Evolutionary conservation across 2,329 filamentous ascomycete species (phyloP), one percentile per base, ranked within the genome.

Genomic region (Pseudogymnoascus sp.): DNA sequence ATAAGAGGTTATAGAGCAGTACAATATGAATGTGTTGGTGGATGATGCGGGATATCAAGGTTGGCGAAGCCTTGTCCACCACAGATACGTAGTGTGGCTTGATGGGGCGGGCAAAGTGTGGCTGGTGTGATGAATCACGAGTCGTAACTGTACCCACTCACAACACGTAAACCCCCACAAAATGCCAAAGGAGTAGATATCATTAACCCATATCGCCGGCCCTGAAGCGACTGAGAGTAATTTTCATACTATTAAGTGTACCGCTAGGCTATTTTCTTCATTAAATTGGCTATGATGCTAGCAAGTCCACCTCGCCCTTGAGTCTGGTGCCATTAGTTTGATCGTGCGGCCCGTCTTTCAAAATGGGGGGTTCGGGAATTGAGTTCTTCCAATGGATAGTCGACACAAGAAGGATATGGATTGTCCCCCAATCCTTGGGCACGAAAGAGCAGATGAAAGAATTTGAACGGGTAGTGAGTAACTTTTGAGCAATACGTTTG

Each of bases 391-490:
- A 85, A 74, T 87, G 84, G 82, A 74, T 85, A 62, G 74, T 88
- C 38, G 84, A 88, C 73, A 87, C 85, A 3, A 77, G 84, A 38
- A 66, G 72, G 2, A 75, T 86, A 60, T 88, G 83, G 81, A 79
- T 82, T n/a, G 74, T 72, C 10, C 61, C 66, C 5, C 27, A 42
- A 74, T 61, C 81, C 78, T 21, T 71, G 69, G 55, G 73, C 10
- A 31, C 67, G 3, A 65, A 62, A 33, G 70, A 72, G 35, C 66
- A 71, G 64, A 69, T 72, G 83, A 35, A 72, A 76, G 65, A 29
- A 33, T 55, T 55, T 27, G 39, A 48, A 25, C 35, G 59, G 29
- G 59, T 27, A 21, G 39, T 35, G 29, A 15, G 29, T 27, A 59
- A 39, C 31, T 13, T 21, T n/a, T 17, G 9, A 38, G 9, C 8